phyloP scores from a whole-genome alignment of 2,329 filamentous ascomycete species.

The Cryphonectria nitschkei region DNA sequence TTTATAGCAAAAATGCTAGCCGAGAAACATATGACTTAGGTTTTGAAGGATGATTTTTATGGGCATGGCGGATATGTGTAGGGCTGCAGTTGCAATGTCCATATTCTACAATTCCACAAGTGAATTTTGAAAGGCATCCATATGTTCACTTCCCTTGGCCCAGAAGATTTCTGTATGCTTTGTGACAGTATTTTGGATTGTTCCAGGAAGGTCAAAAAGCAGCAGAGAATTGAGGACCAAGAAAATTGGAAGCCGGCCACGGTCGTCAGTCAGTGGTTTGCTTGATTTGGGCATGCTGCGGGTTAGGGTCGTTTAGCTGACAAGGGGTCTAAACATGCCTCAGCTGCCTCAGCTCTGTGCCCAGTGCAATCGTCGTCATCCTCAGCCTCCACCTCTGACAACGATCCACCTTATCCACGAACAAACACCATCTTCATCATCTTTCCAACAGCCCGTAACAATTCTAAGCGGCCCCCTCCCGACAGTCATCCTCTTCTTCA shows the following conservation, averaged over 20 bases:
- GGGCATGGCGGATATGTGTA: too few species aligned
- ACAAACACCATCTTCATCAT: background rate
- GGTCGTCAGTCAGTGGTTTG: background rate
- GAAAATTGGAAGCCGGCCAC: too few species aligned
- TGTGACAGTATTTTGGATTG: too few species aligned
- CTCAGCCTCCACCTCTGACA: constrained; percentile 22
- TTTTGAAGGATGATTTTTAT: background rate
- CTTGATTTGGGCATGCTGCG: background rate
- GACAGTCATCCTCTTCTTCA: background rate
- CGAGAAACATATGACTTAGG: background rate
- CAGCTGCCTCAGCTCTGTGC: constrained; percentile 20
- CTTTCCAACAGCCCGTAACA: background rate
- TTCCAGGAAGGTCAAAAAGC: background rate
- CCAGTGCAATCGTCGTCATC: constrained; percentile 28
- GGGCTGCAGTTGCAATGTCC: too few species aligned
- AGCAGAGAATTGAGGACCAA: background rate
- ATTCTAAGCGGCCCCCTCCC: background rate
- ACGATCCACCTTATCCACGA: constrained; percentile 6
- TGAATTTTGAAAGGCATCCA: too few species aligned
- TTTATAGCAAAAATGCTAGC: too few species aligned
- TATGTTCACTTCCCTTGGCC: too few species aligned
- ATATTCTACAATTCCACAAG: too few species aligned
- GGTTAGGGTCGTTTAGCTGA: constrained; percentile 21
- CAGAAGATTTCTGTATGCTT: too few species aligned
- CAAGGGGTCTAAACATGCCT: constrained; percentile 16